Evolutionary conservation across 2,329 filamentous ascomycete genomes (phyloP).

Genomic region (Colletotrichum limetticola): DNA sequence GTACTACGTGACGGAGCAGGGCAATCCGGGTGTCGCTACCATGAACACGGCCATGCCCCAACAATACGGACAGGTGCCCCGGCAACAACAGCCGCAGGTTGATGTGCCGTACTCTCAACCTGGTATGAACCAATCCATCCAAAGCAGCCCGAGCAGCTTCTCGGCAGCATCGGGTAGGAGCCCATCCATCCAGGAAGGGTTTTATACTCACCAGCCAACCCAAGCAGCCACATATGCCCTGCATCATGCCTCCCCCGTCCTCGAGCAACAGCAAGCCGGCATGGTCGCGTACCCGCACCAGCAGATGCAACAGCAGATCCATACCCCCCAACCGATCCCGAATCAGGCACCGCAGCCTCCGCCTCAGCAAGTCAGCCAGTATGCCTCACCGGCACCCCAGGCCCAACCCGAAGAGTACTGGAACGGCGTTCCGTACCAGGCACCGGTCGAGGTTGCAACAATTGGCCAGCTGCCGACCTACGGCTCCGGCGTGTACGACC

Average conservation of each 20-base stretch:
- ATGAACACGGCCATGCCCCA: constrained; percentile 66
- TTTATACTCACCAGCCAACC: constrained; percentile 67
- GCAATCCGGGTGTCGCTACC: constrained; percentile 70
- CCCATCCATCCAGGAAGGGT: constrained; percentile 62
- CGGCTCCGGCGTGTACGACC: constrained; percentile 60
- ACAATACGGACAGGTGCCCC: constrained; percentile 61
- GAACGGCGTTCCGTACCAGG: constrained; percentile 60
- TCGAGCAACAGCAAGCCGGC: constrained; percentile 51
- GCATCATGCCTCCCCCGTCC: constrained; percentile 58
- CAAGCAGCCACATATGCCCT: constrained; percentile 60
- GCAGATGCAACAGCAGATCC: constrained; percentile 48
- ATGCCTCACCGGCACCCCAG: constrained; percentile 48
- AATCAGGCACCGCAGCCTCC: constrained; percentile 37
- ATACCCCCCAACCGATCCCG: constrained; percentile 48
- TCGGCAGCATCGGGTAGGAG: constrained; percentile 66
- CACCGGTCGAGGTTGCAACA: constrained; percentile 66
- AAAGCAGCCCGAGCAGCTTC: constrained; percentile 69
- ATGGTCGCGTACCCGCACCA: constrained; percentile 56
- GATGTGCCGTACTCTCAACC: constrained; percentile 63
- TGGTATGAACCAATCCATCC: constrained; percentile 60
- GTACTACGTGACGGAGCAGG: constrained; percentile 70
- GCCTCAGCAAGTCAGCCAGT: constrained; percentile 40
- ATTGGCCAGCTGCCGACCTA: constrained; percentile 64
- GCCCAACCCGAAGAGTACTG: constrained; percentile 64
- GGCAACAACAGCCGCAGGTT: constrained; percentile 50